Percentiles rank a stretch among this genome's conserved stretches.
Evolutionary conservation across 202 grass and related monocot genomes (phyloP).

Genomic region (Schoenoplectus tabernaemontani): DNA sequence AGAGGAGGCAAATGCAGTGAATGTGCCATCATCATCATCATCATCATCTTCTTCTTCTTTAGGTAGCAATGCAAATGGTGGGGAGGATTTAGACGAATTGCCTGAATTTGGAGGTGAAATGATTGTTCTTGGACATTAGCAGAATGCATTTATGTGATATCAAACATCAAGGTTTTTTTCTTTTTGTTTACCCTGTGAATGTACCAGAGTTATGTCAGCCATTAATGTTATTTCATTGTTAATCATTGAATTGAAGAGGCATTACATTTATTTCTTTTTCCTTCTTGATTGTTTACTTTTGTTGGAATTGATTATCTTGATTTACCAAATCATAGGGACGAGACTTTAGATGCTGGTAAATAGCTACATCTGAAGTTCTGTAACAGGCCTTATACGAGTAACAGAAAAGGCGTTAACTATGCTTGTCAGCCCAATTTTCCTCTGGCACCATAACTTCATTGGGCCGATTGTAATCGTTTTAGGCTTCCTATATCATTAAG

Average conservation of each 20-base stretch:
- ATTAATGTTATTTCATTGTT: background rate
- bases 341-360: background rate
- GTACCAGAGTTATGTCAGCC: background rate
- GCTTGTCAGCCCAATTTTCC: background rate
- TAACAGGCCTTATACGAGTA: background rate
- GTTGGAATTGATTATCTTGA: background rate
- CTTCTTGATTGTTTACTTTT: background rate
- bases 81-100: constrained; percentile 42
- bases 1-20: constrained; percentile 40
- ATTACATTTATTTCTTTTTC: background rate
- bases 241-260: background rate
- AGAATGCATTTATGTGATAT: background rate
- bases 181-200: background rate
- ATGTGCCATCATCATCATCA: too few relatives aligned
- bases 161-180: background rate
- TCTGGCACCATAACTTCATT: background rate
- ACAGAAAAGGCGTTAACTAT: background rate
- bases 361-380: background rate
- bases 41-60: constrained; percentile 13
- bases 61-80: constrained; percentile 11
- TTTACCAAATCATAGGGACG: background rate
- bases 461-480: background rate
- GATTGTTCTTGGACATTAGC: constrained; percentile 52
- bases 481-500: background rate
- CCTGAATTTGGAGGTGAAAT: constrained; percentile 23